phyloP scores from a whole-genome alignment of 768 basidiomycete species.

The Hemileccinum rubropunctum region DNA sequence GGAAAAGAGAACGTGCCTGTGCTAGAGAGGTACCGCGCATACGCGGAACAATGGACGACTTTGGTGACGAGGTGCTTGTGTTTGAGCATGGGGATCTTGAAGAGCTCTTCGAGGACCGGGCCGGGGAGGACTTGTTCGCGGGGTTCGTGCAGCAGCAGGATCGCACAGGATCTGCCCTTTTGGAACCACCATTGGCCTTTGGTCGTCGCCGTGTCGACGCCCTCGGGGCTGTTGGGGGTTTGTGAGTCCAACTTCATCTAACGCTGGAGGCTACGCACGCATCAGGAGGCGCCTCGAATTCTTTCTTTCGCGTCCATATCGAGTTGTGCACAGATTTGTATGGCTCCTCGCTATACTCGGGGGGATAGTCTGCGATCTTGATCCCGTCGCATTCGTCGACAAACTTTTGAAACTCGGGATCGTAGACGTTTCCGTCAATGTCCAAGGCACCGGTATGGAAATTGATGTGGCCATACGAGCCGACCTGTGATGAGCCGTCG shows the following conservation, averaged over 20 bases:
- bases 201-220: conserved; percentile 23
- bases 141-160: conserved; percentile 24
- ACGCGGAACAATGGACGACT: conserved; percentile 23
- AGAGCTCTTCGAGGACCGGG: conserved; percentile 19
- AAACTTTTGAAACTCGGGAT: conserved; percentile 10
- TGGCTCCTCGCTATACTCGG: not conserved
- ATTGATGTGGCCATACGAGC: conserved; percentile 30
- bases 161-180: conserved; percentile 16
- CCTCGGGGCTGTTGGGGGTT: conserved; percentile 6
- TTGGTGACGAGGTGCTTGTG: conserved; percentile 25
- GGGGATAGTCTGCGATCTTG: conserved; percentile 19
- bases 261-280: conserved; percentile 9
- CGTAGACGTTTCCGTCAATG: conserved; percentile 26
- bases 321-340: conserved; percentile 1
- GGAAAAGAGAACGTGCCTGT: conserved; percentile 3
- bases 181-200: conserved; percentile 27
- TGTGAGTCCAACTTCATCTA: no score
- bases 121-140: conserved; percentile 5
- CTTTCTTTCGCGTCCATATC: conserved; percentile 8
- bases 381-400: conserved; percentile 19
- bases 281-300: conserved; percentile 10
- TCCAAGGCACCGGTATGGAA: conserved; percentile 25
- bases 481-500: conserved; percentile 12
- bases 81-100: conserved; percentile 17
- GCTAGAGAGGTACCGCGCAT: conserved; percentile 18